These are phyloP conservation scores for Tricholoma furcatifolium DNA, from an alignment of 768 basidiomycete species.

Conservation along the genomic window DNA sequence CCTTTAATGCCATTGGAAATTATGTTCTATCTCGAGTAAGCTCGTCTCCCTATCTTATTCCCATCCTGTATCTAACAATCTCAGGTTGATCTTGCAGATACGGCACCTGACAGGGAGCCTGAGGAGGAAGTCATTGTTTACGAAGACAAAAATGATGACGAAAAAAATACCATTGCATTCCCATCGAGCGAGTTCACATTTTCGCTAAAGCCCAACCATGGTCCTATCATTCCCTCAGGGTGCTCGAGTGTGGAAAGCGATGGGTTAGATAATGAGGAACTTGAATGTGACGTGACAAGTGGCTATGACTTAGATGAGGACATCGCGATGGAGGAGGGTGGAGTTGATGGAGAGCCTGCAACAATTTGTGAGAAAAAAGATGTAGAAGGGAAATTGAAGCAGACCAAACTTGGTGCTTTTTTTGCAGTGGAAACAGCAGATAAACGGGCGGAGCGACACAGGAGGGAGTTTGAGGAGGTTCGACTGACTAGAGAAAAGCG, in stretches of 20 bases:
- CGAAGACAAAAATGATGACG: neutral
- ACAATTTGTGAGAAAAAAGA: too few species aligned
- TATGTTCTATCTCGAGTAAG: neutral
- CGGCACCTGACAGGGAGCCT: neutral
- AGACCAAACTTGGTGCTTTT: neutral
- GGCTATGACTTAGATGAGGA: neutral
- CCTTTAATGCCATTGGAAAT: constrained; percentile 6
- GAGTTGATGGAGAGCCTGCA: neutral
- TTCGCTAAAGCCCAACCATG: neutral
- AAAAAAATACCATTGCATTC: neutral
- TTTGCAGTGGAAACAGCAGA: neutral
- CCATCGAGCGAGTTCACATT: neutral
- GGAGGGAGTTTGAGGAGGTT: neutral
- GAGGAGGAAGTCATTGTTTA: neutral
- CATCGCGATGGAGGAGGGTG: neutral
- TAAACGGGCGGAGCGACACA: neutral
- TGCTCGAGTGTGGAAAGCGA: too few species aligned
- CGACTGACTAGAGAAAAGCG: neutral
- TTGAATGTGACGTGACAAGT: too few species aligned
- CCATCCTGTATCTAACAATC: too few species aligned
- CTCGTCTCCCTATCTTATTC: neutral
- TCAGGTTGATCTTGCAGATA: too few species aligned
- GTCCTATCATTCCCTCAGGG: too few species aligned
- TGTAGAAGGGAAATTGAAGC: neutral
- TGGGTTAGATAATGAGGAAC: too few species aligned